These are phyloP conservation scores for Echinosophora koreensis DNA, from an alignment of 306 rosid species.

Conservation along the genomic window DNA sequence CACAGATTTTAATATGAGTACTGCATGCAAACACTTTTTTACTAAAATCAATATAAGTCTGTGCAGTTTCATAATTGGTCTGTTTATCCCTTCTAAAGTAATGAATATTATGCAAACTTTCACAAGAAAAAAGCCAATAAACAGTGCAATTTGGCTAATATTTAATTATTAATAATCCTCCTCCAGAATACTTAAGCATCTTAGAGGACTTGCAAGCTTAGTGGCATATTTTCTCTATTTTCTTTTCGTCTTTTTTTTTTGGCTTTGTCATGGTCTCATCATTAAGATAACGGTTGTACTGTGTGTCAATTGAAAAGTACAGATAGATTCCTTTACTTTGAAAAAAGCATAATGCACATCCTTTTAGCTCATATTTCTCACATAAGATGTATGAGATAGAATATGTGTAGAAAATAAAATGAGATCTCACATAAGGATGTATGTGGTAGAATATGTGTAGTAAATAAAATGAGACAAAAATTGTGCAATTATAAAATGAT, in stretches of 20 bases:
- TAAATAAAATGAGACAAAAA: too few relatives aligned
- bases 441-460: too few relatives aligned
- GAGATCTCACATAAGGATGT: too few relatives aligned
- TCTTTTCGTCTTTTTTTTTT: background rate
- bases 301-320: constrained; percentile 25
- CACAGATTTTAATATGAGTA: constrained; percentile 31
- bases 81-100: constrained; percentile 33
- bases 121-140: constrained; percentile 22
- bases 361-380: too few relatives aligned
- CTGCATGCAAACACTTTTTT: constrained; percentile 51
- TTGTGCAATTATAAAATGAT: too few relatives aligned
- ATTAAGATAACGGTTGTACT: background rate
- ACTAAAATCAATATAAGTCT: constrained; percentile 27
- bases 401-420: too few relatives aligned
- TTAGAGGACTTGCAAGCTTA: constrained; percentile 12
- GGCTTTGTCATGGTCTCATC: background rate
- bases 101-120: constrained; percentile 37
- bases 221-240: background rate
- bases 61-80: constrained; percentile 41
- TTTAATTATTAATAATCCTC: background rate
- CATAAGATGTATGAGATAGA: too few relatives aligned
- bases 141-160: constrained; percentile 10
- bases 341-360: too few relatives aligned
- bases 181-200: constrained; percentile 14
- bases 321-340: constrained; percentile 21